phyloP scores from a whole-genome alignment of 352 stramenopile species.

The Phytophthora europaea region DNA sequence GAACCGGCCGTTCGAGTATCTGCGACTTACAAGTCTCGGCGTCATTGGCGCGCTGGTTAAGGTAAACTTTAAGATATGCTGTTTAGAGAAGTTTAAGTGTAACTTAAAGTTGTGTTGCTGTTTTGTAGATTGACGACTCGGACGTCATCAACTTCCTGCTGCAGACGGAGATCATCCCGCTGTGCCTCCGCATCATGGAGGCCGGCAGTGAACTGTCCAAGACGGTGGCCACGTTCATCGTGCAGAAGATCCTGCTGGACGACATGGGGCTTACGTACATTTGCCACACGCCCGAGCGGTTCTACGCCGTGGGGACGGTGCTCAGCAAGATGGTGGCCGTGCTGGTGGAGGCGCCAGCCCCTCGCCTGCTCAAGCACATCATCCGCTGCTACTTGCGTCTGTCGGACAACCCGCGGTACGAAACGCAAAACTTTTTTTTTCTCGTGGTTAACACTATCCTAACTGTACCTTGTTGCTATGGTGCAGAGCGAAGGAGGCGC shows the following conservation, averaged over 20 bases:
- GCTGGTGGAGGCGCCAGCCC: constrained; percentile 94
- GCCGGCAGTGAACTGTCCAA: constrained; percentile 98
- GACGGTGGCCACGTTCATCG: constrained; percentile 99
- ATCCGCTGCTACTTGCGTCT: constrained; percentile 98
- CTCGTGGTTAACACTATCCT: not conserved
- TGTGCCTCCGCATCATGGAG: constrained; percentile 99
- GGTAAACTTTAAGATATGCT: constrained; percentile 33
- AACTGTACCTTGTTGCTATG: constrained; percentile 20
- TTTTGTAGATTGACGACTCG: constrained; percentile 95
- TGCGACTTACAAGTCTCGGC: constrained; percentile 97
- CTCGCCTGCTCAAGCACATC: constrained; percentile 99
- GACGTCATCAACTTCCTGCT: constrained; percentile 99
- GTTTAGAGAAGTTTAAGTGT: not conserved
- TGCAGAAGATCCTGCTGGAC: constrained; percentile 99
- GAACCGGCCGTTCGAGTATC: constrained; percentile 99
- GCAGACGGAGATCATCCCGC: constrained; percentile 99
- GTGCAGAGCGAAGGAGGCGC: constrained; percentile 94
- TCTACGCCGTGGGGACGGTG: constrained; percentile 92
- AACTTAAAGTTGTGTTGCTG: constrained; percentile 4
- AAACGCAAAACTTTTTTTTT: constrained; percentile 10
- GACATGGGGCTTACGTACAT: constrained; percentile 99
- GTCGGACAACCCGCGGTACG: constrained; percentile 76
- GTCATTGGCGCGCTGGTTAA: constrained; percentile 99
- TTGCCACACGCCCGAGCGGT: constrained; percentile 97
- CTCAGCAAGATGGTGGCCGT: constrained; percentile 98